phyloP scores from a whole-genome alignment of 257 asterid genomes.

The Solanum pinnatisectum region DNA sequence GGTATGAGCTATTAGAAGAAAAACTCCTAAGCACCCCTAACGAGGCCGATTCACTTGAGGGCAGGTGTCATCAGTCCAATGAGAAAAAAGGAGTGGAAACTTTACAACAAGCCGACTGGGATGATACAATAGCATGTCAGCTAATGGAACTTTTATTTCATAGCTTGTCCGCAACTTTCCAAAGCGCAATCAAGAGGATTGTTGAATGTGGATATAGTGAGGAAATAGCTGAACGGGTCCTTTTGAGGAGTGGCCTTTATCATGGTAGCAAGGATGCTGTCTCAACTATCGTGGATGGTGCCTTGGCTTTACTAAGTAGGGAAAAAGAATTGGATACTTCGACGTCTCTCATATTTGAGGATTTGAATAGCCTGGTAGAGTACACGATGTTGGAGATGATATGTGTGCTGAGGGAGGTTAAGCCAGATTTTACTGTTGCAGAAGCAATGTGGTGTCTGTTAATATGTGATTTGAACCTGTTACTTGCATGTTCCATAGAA shows the following conservation, averaged over 20 bases:
- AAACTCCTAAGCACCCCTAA: constrained; percentile 16
- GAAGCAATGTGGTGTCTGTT: constrained; percentile 63
- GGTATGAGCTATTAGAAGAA: constrained; percentile 48
- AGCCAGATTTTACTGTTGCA: constrained; percentile 29
- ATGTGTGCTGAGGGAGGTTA: constrained; percentile 43
- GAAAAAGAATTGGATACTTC: constrained; percentile 28
- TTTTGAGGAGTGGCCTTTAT: constrained; percentile 42
- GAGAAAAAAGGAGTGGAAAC: constrained; percentile 25
- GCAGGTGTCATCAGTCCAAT: constrained; percentile 12
- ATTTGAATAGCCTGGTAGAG: constrained; percentile 42
- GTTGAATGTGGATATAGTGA: constrained; percentile 45
- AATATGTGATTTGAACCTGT: constrained; percentile 44
- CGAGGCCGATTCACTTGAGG: constrained; percentile 27
- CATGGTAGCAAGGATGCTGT: constrained; percentile 57
- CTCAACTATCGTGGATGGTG: constrained; percentile 58
- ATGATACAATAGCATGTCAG: constrained; percentile 37
- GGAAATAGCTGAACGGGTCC: constrained; percentile 61
- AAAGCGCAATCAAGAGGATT: constrained; percentile 45
- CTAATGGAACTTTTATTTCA: constrained; percentile 45
- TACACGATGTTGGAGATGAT: constrained; percentile 61
- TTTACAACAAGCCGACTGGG: constrained; percentile 46
- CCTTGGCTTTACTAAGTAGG: constrained; percentile 40
- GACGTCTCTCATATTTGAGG: constrained; percentile 30
- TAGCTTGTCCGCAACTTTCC: constrained; percentile 27
- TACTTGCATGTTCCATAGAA: constrained; percentile 33